Evolutionary conservation across 2,329 filamentous ascomycete species (phyloP).

Genomic region (Penicillium psychrosexuale): DNA sequence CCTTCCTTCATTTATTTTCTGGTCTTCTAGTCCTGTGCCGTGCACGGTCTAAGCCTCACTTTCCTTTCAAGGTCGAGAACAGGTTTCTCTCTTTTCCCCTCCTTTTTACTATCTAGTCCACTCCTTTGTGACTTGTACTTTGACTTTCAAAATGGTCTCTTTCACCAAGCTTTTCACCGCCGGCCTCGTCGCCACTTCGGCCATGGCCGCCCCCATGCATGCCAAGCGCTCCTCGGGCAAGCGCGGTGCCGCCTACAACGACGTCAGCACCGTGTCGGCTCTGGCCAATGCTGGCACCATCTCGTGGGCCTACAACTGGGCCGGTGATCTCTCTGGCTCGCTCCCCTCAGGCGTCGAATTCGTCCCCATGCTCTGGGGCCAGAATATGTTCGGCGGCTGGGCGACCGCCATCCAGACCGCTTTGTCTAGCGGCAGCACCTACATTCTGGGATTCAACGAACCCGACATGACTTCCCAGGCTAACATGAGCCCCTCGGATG

Average conservation of each 20-base stretch:
- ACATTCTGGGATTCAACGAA: conserved; percentile 49
- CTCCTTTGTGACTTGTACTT: conserved; percentile 5
- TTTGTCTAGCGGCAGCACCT: conserved; percentile 35
- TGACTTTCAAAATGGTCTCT: conserved; percentile 36
- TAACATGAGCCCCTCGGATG: conserved; percentile 37
- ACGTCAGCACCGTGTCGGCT: conserved; percentile 29
- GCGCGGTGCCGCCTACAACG: conserved; percentile 42
- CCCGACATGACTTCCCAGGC: conserved; percentile 43
- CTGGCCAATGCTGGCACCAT: conserved; percentile 31
- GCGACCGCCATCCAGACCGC: conserved; percentile 31
- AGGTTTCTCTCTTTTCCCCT: conserved; percentile 23
- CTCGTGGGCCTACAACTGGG: conserved; percentile 50
- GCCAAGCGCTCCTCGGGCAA: conserved; percentile 26
- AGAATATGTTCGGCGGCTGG: conserved; percentile 38
- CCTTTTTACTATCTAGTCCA: conserved; percentile 7
- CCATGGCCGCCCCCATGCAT: conserved; percentile 33
- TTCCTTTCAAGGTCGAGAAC: conserved; percentile 27
- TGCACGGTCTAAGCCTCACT: conserved; percentile 30
- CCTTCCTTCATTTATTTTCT: conserved; percentile 15
- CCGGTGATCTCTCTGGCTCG: conserved; percentile 26
- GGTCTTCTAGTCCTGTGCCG: conserved; percentile 30
- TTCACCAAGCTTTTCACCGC: conserved; percentile 35
- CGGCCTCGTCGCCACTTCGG: conserved; percentile 35
- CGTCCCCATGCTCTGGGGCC: conserved; percentile 48
- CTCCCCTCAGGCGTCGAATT: conserved; percentile 39